Evolutionary conservation across 805 yeast species (phyloP), one percentile per base, ranked within the genome.

Genomic region (Diddensiella santjacobensis): DNA sequence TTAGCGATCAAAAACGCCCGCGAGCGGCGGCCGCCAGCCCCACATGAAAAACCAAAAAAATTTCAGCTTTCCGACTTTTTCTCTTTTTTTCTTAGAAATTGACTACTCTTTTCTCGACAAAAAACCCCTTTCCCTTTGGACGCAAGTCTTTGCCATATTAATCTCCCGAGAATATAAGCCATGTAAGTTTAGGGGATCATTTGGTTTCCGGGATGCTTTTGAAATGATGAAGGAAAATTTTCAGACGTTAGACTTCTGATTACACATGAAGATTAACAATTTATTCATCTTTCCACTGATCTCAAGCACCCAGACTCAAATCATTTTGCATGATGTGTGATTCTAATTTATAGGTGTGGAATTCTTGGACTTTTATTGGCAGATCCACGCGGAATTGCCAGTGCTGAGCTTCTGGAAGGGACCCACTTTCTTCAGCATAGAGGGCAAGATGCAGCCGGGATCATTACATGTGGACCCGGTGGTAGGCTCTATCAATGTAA

Each of bases 371-470:
- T 91, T 45, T 84, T 88, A 38, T 74, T 87, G 49, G 87, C 96
- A 10, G 85, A 88, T 66, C 85, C 81, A 57, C 66, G 73, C 20
- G 75, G 74, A 42, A 76, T 78, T 49, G 96, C 86, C 42, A 95
- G 96, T 10, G 81, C 96, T 3, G 98, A 90, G 62, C 74, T 93
- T 40, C 82, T 88, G 48, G 99, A 93, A 65, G 96, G 96, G 4
- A 84, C 91, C 54, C 80, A 89, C 71, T 91, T 84, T 66, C 73
- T 93, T 53, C 99, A 93, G 66, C 99, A 93, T 65, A 79, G 99
- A 64, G 99, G 99, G 40, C 99, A 93, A 71, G 99, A 93, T 67
- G 99, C 99, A 8, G 96, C 97, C n/a, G 99, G 99, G 55, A 91
- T 93, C 47, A 93, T 88, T 20, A 93, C 99, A 4, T 88, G 96